phyloP scores from a whole-genome alignment of 176 grass and related monocot genomes.

The Oryza glumipatula region DNA sequence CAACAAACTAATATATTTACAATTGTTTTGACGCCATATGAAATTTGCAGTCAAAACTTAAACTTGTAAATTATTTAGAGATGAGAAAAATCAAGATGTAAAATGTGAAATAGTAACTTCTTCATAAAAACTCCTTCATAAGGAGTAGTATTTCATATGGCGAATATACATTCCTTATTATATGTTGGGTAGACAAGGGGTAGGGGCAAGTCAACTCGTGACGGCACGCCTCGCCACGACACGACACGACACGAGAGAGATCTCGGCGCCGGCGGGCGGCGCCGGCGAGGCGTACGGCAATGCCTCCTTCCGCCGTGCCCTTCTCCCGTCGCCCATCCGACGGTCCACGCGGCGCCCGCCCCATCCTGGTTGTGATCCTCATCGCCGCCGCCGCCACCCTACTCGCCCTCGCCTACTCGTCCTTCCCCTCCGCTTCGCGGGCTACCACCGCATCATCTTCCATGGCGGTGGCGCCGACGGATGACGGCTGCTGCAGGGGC shows the following conservation, averaged over 20 bases:
- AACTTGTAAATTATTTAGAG: too few species aligned
- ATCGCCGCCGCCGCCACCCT: slow-evolving; percentile 28
- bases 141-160: too few species aligned
- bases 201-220: too few species aligned
- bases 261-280: neutral
- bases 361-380: slow-evolving; percentile 25
- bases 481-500: slow-evolving; percentile 60
- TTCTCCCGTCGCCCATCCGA: slow-evolving; percentile 31
- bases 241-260: neutral
- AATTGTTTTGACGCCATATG: too few species aligned
- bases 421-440: slow-evolving; percentile 27
- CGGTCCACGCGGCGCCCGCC: slow-evolving; percentile 27
- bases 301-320: slow-evolving; percentile 17
- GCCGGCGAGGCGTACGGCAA: neutral
- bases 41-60: too few species aligned
- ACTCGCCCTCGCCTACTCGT: slow-evolving; percentile 46
- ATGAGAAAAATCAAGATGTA: too few species aligned
- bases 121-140: too few species aligned
- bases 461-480: slow-evolving; percentile 17
- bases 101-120: too few species aligned
- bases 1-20: too few species aligned
- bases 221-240: too few species aligned
- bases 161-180: too few species aligned
- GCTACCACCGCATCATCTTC: neutral
- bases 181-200: too few species aligned